These are phyloP conservation scores for Backusella psychrophila DNA, from an alignment of 192 early-diverging fungal species.

Conservation along the genomic window DNA sequence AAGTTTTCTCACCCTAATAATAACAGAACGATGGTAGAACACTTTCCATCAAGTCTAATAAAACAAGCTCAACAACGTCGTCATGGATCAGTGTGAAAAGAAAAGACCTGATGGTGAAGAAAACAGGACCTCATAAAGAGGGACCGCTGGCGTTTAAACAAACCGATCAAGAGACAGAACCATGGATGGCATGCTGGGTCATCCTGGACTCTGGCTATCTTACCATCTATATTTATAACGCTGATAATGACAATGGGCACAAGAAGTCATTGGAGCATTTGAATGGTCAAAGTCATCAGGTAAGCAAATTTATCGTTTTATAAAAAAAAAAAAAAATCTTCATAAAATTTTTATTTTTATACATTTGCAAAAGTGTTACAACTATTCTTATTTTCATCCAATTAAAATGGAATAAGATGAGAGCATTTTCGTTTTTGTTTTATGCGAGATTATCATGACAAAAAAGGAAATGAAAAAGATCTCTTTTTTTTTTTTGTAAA, in stretches of 20 bases:
- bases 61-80: background rate
- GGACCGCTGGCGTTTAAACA: constrained; percentile 13
- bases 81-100: constrained; percentile 18
- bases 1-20: background rate
- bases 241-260: background rate
- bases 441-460: constrained; percentile 20
- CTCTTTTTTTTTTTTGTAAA: constrained; percentile 1
- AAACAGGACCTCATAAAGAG: constrained; percentile 20
- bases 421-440: background rate
- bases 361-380: background rate
- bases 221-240: constrained; percentile 2
- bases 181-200: constrained; percentile 19
- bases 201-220: constrained; percentile 17
- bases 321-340: background rate
- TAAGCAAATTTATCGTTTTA: background rate
- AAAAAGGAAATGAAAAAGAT: constrained; percentile 20
- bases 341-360: background rate
- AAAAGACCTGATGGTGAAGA: constrained; percentile 5
- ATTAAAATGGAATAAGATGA: constrained; percentile 5
- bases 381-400: background rate
- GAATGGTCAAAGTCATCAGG: constrained; percentile 6
- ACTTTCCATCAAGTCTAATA: background rate
- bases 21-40: background rate
- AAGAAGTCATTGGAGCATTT: background rate
- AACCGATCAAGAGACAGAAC: constrained; percentile 5